Percentiles rank a stretch among this genome's conserved stretches.
Evolutionary conservation across 2,329 filamentous ascomycete species (phyloP).

Genomic region (Claviceps paspali): DNA sequence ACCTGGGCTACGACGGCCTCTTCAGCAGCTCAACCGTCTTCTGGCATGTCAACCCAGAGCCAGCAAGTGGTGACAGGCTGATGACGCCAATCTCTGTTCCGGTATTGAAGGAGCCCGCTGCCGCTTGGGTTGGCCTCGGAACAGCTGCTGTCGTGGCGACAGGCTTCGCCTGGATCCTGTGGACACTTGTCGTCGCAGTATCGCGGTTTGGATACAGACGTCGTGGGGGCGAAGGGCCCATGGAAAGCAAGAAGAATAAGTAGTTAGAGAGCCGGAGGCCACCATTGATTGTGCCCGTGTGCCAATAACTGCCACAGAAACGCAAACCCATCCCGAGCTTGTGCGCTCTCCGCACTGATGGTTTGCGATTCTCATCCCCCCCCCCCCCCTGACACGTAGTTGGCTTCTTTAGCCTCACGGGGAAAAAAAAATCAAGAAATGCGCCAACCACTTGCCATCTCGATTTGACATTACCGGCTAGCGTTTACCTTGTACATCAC

Average conservation of each 20-base stretch:
- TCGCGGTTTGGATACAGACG: conserved; percentile 2
- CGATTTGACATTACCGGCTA: too few species aligned
- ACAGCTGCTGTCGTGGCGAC: conserved; percentile 44
- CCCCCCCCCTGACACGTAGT: too few species aligned
- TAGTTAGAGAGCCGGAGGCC: too few species aligned
- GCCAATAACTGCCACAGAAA: too few species aligned
- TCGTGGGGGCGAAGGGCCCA: neutral
- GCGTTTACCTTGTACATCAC: too few species aligned
- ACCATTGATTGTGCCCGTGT: too few species aligned
- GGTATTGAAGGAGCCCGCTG: conserved; percentile 41
- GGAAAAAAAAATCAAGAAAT: too few species aligned
- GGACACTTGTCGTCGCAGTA: conserved; percentile 30
- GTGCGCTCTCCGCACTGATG: too few species aligned
- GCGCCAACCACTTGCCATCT: too few species aligned
- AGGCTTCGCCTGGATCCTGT: conserved; percentile 57
- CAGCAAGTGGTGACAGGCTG: conserved; percentile 23
- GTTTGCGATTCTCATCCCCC: too few species aligned
- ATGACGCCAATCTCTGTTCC: conserved; percentile 46
- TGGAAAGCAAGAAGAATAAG: conserved; percentile 2
- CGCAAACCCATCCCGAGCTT: too few species aligned
- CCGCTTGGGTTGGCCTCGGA: conserved; percentile 32
- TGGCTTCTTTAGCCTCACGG: too few species aligned
- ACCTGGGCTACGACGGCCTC: conserved; percentile 71
- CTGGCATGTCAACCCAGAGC: conserved; percentile 55
- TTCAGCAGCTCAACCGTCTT: conserved; percentile 69